phyloP scores from a whole-genome alignment of 164 flowering plant genomes.

The Cinnamomum micranthum region DNA sequence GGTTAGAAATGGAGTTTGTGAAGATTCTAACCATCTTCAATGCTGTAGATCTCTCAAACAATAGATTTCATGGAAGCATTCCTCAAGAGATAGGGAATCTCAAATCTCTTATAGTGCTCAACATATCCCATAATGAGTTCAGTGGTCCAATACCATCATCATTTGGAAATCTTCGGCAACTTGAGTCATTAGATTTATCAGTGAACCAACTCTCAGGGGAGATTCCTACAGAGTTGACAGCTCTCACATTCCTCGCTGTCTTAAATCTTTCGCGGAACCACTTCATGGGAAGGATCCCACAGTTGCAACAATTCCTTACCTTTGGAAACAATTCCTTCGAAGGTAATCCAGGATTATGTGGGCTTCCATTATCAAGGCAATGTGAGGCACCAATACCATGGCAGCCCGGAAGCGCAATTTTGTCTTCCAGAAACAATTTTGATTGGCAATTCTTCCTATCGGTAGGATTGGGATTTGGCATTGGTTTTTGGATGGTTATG shows the following conservation, averaged over 20 bases:
- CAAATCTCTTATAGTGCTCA: conserved; percentile 35
- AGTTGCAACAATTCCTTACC: conserved; percentile 22
- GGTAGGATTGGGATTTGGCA: not conserved
- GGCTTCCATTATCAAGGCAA: not conserved
- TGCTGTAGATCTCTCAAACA: conserved; percentile 44
- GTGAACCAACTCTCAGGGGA: conserved; percentile 26
- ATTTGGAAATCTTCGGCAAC: conserved; percentile 26
- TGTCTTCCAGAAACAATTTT: not conserved
- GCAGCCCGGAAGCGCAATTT: not conserved
- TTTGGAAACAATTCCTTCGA: conserved; percentile 19
- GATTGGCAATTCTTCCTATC: not conserved
- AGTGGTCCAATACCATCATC: conserved; percentile 38
- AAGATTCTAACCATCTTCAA: conserved; percentile 40
- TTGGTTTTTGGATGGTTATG: not conserved
- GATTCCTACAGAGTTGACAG: conserved; percentile 25
- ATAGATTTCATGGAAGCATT: conserved; percentile 37
- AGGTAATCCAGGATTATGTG: conserved; percentile 17
- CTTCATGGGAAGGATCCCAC: conserved; percentile 29
- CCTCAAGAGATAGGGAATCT: conserved; percentile 39
- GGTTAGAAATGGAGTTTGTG: conserved; percentile 26
- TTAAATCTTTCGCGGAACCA: conserved; percentile 33
- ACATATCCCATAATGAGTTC: conserved; percentile 43
- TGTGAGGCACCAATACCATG: not conserved
- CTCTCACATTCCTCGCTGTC: conserved; percentile 22
- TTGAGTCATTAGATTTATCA: conserved; percentile 25